Evolutionary conservation across 176 grass and related monocot genomes (phyloP).

Genomic region (Lolium perenne): DNA sequence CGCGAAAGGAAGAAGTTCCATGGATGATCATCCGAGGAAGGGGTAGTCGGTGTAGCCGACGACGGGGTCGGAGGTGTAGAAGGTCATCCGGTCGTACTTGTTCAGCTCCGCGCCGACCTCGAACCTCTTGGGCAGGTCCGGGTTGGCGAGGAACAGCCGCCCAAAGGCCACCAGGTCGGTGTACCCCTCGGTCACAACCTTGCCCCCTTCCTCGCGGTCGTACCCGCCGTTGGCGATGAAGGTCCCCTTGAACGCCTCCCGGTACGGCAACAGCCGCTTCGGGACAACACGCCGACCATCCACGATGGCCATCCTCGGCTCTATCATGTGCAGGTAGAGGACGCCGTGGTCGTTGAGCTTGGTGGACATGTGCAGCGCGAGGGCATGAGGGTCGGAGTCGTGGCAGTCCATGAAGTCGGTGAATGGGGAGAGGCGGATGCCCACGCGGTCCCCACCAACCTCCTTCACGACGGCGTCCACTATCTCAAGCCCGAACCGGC

Average conservation of each 20-base stretch:
- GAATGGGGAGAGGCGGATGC: not conserved
- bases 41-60: not conserved
- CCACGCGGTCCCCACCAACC: not conserved
- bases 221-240: not conserved
- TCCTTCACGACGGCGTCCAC: not conserved
- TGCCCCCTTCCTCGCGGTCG: not conserved
- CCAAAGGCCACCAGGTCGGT: not conserved
- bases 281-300: not conserved
- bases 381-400: not conserved
- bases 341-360: not conserved
- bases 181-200: not conserved
- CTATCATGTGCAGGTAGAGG: not conserved
- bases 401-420: not conserved
- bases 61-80: not conserved
- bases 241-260: not conserved
- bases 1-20: not conserved
- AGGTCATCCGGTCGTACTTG: not conserved
- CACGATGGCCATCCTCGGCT: conserved; percentile 1
- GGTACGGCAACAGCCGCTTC: not conserved
- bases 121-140: not conserved
- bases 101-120: not conserved
- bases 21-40: not conserved
- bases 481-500: not conserved
- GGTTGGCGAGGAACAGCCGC: not conserved
- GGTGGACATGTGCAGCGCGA: not conserved